Base-by-base conservation (phyloP, 345 rosid species). In the Xanthoceras sorbifolium region DNA sequence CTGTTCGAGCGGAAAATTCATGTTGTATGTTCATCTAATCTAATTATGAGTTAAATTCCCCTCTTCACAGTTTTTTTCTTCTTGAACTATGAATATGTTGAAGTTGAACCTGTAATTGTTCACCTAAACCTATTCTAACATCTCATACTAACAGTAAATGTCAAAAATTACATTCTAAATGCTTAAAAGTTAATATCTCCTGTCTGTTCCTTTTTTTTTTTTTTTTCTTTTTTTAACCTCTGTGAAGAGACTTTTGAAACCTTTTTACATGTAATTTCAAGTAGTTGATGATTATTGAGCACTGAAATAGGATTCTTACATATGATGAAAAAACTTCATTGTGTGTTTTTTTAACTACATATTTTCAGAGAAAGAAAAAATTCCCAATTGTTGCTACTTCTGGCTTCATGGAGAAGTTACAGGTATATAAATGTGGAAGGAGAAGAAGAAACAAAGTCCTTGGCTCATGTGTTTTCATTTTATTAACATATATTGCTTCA, bases 21-120 rank as follows among this genome's bases (percentile, higher is more conserved):
- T 78, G 61, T 59, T 78, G 79, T 75, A 72, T 60, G 63, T 61
- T 69, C 68, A 48, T 76, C 85, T 76, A 79, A 82, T 79, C 82
- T 78, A 82, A 82, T 72, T 75, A 62, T 42, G 73, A 73, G 84
- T 26, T 32, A 29, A 60, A 23, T 32, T 73, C 32, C 32, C 79
- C 11, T 73, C 54, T 73, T 25, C 26, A 20, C 12, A 31, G 76
- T 44, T 69, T 66, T 59, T 69, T 48, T 36, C 29, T 42, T 61
- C 64, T 10, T 52, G 72, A 26, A 70, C 36, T 55, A 32, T 57
- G 22, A 29, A 42, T 42, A 9, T 20, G 54, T 48, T 48, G 69
- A 54, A 46, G 69, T 50, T 36, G 67, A 55, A 18, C 65, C 73
- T 54, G n/a, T 48, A 76, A 80, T 34, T 80, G 79, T 80, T 61